phyloP scores from a whole-genome alignment of 768 basidiomycete genomes.

The Tremella yokohamensis region DNA sequence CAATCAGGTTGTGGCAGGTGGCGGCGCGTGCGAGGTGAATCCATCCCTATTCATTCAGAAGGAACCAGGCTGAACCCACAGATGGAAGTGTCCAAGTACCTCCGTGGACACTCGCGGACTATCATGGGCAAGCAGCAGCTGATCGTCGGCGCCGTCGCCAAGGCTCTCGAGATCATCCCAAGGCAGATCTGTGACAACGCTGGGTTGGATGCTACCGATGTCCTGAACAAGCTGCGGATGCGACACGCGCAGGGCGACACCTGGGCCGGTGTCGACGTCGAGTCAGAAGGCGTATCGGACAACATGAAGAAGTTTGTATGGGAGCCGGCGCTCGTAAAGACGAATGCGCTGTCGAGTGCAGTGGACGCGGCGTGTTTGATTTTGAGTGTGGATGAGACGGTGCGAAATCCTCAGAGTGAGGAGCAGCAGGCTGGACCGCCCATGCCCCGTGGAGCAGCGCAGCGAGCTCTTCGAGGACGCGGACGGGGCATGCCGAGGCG shows the following conservation, averaged over 20 bases:
- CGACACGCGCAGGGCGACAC: constrained; percentile 80
- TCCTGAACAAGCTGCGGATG: constrained; percentile 96
- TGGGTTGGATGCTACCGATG: constrained; percentile 93
- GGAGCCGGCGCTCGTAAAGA: constrained; percentile 94
- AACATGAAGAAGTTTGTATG: constrained; percentile 98
- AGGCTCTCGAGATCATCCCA: constrained; percentile 94
- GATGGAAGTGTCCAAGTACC: constrained; percentile 97
- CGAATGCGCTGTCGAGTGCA: constrained; percentile 92
- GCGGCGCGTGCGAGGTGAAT: constrained; percentile 88
- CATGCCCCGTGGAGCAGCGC: constrained; percentile 86
- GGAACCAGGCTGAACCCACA: constrained; percentile 44
- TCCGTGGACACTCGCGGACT: constrained; percentile 81
- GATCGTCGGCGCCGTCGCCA: constrained; percentile 91
- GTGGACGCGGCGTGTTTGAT: constrained; percentile 94
- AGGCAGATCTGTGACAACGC: constrained; percentile 99
- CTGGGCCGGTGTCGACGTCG: constrained; percentile 94
- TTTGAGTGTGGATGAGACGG: constrained; percentile 94
- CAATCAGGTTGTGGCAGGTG: constrained; percentile 93
- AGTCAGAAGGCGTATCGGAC: constrained; percentile 78
- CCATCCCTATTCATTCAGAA: neutral
- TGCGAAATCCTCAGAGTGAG: constrained; percentile 87
- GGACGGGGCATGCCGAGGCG: constrained; percentile 63
- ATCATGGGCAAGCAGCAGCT: constrained; percentile 95
- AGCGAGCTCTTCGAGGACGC: constrained; percentile 77
- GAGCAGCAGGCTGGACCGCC: constrained; percentile 64